These are phyloP conservation scores for Neurospora sp. DNA, from an alignment of 495 filamentous ascomycete species.

Conservation along the genomic window DNA sequence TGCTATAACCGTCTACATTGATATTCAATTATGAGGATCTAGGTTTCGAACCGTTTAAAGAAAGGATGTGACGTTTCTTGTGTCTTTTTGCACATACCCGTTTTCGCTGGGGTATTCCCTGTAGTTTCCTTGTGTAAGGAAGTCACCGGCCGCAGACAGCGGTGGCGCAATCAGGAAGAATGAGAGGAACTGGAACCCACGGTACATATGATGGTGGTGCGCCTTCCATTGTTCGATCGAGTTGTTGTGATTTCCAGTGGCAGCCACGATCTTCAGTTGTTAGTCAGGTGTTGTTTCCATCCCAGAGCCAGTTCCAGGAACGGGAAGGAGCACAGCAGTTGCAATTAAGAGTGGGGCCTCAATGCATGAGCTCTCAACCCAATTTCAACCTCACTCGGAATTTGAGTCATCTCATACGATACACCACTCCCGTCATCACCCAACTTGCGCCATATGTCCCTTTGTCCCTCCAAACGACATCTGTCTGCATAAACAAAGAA, in stretches of 20 bases:
- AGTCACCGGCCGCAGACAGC: background rate
- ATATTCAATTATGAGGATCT: background rate
- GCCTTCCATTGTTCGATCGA: background rate
- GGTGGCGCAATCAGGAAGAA: background rate
- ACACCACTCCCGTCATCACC: background rate
- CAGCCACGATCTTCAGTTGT: background rate
- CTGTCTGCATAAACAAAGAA: background rate
- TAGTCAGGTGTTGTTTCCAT: background rate
- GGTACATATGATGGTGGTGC: background rate
- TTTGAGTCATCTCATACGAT: background rate
- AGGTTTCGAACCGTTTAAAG: background rate
- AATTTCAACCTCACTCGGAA: background rate
- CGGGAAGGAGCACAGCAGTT: background rate
- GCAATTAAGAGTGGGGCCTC: background rate
- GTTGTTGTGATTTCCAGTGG: background rate
- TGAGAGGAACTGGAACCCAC: background rate
- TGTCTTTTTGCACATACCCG: background rate
- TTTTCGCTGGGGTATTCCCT: background rate
- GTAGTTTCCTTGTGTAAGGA: background rate
- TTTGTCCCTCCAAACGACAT: background rate
- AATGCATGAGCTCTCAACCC: background rate
- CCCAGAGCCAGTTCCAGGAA: background rate
- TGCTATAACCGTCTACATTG: background rate
- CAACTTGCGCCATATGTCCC: background rate
- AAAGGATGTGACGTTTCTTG: background rate